phyloP scores from a whole-genome alignment of 2,329 filamentous ascomycete species.

The Paradendryphiella salina region DNA sequence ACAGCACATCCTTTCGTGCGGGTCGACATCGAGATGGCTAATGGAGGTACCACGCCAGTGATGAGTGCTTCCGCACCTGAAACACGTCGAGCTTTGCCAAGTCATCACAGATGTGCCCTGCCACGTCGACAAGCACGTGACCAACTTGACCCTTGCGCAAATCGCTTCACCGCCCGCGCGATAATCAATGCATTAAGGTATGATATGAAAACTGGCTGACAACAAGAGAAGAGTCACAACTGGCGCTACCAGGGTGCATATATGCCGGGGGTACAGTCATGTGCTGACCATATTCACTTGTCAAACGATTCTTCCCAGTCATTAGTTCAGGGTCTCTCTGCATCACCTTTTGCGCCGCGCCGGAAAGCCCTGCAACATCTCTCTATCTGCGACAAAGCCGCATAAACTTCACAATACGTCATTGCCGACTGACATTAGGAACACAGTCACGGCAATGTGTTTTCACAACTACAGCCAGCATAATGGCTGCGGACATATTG shows the following conservation, averaged over 20 bases:
- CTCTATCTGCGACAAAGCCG: neutral
- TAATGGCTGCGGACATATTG: constrained; percentile 43
- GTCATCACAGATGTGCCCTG: constrained; percentile 1
- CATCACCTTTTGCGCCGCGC: constrained; percentile 3
- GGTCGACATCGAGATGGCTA: neutral
- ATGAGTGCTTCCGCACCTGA: neutral
- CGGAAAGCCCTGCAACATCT: constrained; percentile 7
- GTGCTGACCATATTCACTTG: constrained; percentile 3
- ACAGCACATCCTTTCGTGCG: neutral
- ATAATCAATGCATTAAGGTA: constrained; percentile 14
- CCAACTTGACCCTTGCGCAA: constrained; percentile 10
- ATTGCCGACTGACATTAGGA: neutral
- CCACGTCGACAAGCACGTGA: constrained; percentile 19
- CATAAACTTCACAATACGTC: constrained; percentile 8
- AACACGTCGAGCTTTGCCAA: neutral
- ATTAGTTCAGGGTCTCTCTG: constrained; percentile 9
- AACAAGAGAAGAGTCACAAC: neutral
- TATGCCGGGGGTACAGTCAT: constrained; percentile 1
- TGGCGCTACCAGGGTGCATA: neutral
- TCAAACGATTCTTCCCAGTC: neutral
- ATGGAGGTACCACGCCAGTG: neutral
- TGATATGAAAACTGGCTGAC: constrained; percentile 1
- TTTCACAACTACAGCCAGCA: constrained; percentile 43
- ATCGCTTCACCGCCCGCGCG: constrained; percentile 21
- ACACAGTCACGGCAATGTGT: constrained; percentile 24